Evolutionary conservation across 139 green algal genomes (phyloP), one percentile per base, ranked within the genome.

Genomic region (Tetradesmus lagerheimii): DNA sequence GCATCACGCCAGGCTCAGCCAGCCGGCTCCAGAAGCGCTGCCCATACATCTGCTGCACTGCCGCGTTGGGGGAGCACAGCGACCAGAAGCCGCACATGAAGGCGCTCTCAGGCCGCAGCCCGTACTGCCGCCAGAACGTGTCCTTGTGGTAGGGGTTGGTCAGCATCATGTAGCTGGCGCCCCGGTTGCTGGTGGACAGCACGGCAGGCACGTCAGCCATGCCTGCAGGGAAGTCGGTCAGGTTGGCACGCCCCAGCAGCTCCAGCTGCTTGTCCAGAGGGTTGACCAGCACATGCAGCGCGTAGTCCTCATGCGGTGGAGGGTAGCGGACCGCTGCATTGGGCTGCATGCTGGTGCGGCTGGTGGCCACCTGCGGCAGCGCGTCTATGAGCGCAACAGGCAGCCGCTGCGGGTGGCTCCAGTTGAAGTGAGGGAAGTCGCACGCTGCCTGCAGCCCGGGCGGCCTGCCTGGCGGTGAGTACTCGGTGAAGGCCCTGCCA

Each of bases 21-120:
- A 90, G 53, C 23, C 9, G 75, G 6, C 83, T 20, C 86, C 86
- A 90, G 57, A 80, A 80, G 12, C 50, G 31, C 35, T 41, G 9
- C 45, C 45, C 45, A 35, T 90, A 86, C 8, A 37, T 14, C 1
- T 29, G 16, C 20, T 31, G 25, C 5, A 90, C 53, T 27, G 76
- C 53, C 2, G 57, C 37, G 37, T 79, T 86, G 5, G 86, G 86
- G 9, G n/a, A 41, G 50, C 85, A 90, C 9, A 90, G 43, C 34
- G 37, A 85, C 14, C 83, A 90, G 76, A 90, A 90, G 6, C 86
- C 86, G 35, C 86, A 90, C 86, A 90, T 90, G 76, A 90, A 90
- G n/a, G 76, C 86, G 27, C 41, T 41, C 9, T 85, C 53, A 8
- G 86, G 86, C 9, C 29, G 43, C 2, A 90, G 12, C 16, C 86